Evolutionary conservation across 140 eudicot species (phyloP), one percentile per base, ranked within the genome.

Genomic region (Oenanthe javanica): DNA sequence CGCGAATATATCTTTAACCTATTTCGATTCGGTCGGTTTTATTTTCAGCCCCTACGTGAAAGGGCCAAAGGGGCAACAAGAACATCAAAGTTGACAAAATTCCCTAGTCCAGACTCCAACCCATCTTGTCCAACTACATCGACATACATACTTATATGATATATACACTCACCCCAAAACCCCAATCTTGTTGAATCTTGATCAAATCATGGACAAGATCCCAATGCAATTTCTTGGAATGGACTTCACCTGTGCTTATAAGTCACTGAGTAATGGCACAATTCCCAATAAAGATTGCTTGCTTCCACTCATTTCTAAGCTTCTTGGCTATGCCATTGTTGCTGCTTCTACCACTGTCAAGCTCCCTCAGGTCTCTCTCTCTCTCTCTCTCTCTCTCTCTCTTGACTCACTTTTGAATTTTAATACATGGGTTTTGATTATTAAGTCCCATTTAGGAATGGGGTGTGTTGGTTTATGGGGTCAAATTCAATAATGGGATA

Each of bases 311-410:
- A 92, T 95, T 54, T 95, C 99, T 16, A 95, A 92, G 87, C 92
- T 92, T 55, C 87, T 95, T 76, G 99, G 99, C 51, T 95, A 95
- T 88, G 87, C 87, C 83, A 90, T 95, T 81, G 97, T 95, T 10
- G 96, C 97, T 46, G 99, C 97, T 69, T 95, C 99, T 63, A 95
- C 99, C 88, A 92, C 93, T 77, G 99, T 95, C 66, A 95, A 95
- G 83, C 71, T 95, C 67, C 99, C 99, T 52, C 99, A 95, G 97
- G 97, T 94, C 21, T 51, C 6, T 14, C 57, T 0, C 57, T 0
- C 57, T 51, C 19, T 51, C 57, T 51, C 21, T 3, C 59, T 1
- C 61, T 2, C 61, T 16, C 61, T 18, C 23, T 18, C 8, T 54
- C 61, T 54, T 19, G 15, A 49, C 21, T 51, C 4, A 51, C 4